phyloP scores from a whole-genome alignment of 805 yeast species.

The Yamadazyma sp. region DNA sequence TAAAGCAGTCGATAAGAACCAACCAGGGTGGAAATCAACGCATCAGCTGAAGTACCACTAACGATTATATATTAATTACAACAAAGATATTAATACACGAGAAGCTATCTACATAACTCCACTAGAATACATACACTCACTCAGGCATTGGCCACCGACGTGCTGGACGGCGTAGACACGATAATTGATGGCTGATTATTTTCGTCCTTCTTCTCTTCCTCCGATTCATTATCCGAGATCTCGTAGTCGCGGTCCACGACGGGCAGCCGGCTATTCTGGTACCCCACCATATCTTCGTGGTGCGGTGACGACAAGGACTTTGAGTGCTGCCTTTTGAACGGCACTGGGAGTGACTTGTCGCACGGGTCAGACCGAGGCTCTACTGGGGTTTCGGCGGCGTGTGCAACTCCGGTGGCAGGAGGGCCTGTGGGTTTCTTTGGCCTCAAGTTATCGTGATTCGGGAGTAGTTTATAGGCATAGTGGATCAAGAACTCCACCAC shows the following conservation, averaged over 20 bases:
- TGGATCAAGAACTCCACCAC: slow-evolving; percentile 89
- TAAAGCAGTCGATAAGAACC: too few relatives aligned
- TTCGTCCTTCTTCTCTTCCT: slow-evolving; percentile 9
- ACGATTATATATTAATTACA: too few relatives aligned
- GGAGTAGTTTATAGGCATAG: slow-evolving; percentile 76
- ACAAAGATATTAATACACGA: neutral
- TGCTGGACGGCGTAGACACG: slow-evolving; percentile 14
- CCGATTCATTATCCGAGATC: slow-evolving; percentile 25
- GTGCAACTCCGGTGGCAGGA: neutral
- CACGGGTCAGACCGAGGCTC: too few relatives aligned
- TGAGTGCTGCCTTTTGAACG: slow-evolving; percentile 29
- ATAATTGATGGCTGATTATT: slow-evolving; percentile 12
- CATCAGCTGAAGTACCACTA: too few relatives aligned
- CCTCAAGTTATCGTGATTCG: slow-evolving; percentile 33
- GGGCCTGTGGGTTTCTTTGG: slow-evolving; percentile 1
- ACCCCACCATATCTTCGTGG: slow-evolving; percentile 36
- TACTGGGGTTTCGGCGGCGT: neutral
- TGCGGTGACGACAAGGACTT: slow-evolving; percentile 33
- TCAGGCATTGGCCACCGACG: slow-evolving; percentile 12
- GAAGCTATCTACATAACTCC: neutral
- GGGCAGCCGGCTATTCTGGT: slow-evolving; percentile 37
- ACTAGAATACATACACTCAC: slow-evolving; percentile 8
- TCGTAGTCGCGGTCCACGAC: slow-evolving; percentile 45
- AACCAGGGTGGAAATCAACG: too few relatives aligned
- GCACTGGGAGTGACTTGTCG: slow-evolving; percentile 2